Conservation (phyloP, 805 yeast genomes). For the Sugiyamaella boreocaroliniensis region DNA sequence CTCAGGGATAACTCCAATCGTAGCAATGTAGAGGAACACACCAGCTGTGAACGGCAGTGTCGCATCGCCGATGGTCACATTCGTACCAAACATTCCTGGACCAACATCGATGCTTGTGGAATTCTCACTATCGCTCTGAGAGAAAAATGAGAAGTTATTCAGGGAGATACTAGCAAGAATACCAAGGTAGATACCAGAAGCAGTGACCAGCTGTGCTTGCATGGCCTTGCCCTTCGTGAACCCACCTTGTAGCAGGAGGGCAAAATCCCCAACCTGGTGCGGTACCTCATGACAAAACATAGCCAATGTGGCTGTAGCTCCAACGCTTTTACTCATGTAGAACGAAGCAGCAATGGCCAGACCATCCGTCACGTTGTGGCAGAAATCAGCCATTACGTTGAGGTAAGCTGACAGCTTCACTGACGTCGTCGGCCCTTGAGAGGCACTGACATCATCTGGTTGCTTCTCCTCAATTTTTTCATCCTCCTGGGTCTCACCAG, state of each 20-base stretch:
- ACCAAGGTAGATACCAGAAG: conserved; percentile 59
- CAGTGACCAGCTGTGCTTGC: conserved; percentile 60
- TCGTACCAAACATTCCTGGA: conserved; percentile 44
- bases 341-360: conserved; percentile 68
- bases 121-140: conserved; percentile 6
- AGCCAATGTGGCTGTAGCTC: conserved; percentile 64
- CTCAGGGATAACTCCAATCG: conserved; percentile 72
- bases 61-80: conserved; percentile 44
- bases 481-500: conserved; percentile 1
- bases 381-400: conserved; percentile 61
- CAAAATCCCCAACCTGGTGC: conserved; percentile 77
- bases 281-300: conserved; percentile 74
- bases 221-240: conserved; percentile 59
- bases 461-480: conserved; percentile 7
- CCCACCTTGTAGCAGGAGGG: conserved; percentile 62
- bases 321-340: conserved; percentile 50
- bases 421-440: conserved; percentile 19
- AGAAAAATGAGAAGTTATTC: conserved; percentile 30
- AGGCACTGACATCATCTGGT: neutral
- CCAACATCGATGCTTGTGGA: conserved; percentile 12
- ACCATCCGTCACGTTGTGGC: conserved; percentile 75
- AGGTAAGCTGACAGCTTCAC: conserved; percentile 50
- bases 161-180: conserved; percentile 57
- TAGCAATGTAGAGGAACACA: conserved; percentile 65
- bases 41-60: conserved; percentile 72